Conservation (phyloP, 169 alveolate species). For the Plasmodium blacklocki region DNA sequence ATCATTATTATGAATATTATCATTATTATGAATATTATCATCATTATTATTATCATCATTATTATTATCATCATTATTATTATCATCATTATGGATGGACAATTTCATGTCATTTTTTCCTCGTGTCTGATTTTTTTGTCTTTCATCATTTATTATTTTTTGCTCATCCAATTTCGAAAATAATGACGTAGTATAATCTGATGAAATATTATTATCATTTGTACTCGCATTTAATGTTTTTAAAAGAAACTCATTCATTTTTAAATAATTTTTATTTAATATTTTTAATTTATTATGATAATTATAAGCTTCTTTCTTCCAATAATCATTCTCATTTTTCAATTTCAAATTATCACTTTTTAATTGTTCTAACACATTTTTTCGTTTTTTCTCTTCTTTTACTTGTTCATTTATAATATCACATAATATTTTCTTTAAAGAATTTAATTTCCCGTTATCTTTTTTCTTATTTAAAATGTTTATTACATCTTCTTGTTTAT, state of each 20-base stretch:
- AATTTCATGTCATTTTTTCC: background rate
- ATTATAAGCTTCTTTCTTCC: constrained; percentile 55
- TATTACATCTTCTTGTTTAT: background rate
- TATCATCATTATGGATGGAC: too few relatives aligned
- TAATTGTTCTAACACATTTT: constrained; percentile 13
- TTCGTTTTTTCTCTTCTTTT: constrained; percentile 24
- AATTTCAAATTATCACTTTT: constrained; percentile 7
- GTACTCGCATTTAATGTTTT: constrained; percentile 28
- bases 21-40: too few relatives aligned
- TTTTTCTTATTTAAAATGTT: background rate
- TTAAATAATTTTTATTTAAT: constrained; percentile 34
- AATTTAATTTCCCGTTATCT: constrained; percentile 15
- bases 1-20: too few relatives aligned
- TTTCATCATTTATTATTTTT: background rate
- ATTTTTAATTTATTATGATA: constrained; percentile 35
- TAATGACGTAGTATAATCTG: background rate
- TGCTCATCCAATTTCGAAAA: constrained; percentile 9
- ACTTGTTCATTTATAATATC: constrained; percentile 16
- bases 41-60: too few relatives aligned
- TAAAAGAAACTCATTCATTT: constrained; percentile 36
- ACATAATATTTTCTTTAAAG: constrained; percentile 6
- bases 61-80: too few relatives aligned
- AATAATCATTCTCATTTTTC: constrained; percentile 24
- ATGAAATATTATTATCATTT: background rate
- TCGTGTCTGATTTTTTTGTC: background rate